phyloP scores from a whole-genome alignment of 805 yeast species.

The Cyberlindnera nakhonratchasimensis region DNA sequence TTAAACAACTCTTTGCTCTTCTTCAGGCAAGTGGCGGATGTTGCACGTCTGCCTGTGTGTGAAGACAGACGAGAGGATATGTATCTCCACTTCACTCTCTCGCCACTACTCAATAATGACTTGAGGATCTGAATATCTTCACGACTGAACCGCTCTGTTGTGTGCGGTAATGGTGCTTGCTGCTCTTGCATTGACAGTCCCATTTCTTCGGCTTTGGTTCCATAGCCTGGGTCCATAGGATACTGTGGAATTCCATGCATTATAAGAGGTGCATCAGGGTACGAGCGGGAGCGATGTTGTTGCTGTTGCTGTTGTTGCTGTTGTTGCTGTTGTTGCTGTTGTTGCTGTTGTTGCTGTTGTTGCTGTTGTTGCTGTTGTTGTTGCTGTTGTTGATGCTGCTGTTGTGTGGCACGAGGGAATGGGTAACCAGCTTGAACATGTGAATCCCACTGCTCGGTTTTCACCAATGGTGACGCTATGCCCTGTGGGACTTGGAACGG shows the following conservation, averaged over 20 bases:
- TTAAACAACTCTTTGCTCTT: constrained; percentile 55
- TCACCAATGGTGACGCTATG: neutral
- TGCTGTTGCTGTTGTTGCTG: neutral
- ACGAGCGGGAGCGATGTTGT: constrained; percentile 2
- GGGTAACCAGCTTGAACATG: neutral
- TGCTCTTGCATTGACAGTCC: neutral
- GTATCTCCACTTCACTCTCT: constrained; percentile 57
- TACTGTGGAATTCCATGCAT: neutral
- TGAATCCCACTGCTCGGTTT: neutral
- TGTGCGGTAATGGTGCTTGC: neutral
- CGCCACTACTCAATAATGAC: constrained; percentile 48
- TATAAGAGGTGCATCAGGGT: constrained; percentile 1
- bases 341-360: neutral
- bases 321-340: neutral
- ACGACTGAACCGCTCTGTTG: constrained; percentile 25
- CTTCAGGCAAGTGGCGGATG: constrained; percentile 51
- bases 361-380: neutral
- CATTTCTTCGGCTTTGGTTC: neutral
- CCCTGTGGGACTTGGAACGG: neutral
- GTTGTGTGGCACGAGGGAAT: neutral
- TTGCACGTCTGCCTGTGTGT: constrained; percentile 30
- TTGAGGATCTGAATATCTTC: constrained; percentile 46
- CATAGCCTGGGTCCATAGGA: neutral
- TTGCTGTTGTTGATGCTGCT: neutral
- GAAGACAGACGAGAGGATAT: constrained; percentile 43